Evolutionary conservation across 2,329 filamentous ascomycete genomes (phyloP).

Genomic region (Geosmithia morbida): DNA sequence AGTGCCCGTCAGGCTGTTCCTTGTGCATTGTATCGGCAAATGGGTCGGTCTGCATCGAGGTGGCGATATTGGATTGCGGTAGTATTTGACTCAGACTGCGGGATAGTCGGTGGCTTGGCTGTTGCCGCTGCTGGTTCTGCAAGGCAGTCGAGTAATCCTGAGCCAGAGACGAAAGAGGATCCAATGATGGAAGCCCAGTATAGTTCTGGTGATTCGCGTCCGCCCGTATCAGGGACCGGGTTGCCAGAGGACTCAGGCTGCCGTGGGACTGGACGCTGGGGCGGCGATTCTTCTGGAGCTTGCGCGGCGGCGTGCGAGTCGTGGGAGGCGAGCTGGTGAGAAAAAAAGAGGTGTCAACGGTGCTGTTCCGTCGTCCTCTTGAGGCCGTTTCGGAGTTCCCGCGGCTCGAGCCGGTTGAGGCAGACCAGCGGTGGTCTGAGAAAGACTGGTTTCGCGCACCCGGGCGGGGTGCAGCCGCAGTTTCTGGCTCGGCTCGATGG

Average conservation of each 20-base stretch:
- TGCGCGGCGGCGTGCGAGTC: conserved; percentile 16
- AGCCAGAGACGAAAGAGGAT: not conserved
- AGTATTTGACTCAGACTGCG: not conserved
- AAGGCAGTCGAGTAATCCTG: not conserved
- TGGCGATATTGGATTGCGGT: too few relatives aligned
- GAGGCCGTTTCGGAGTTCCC: conserved; percentile 3
- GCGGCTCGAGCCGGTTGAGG: conserved; percentile 34
- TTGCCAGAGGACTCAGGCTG: not conserved
- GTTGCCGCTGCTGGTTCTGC: not conserved
- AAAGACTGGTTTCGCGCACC: not conserved
- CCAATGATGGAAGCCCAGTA: not conserved
- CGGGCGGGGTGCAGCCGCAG: not conserved
- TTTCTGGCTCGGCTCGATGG: not conserved
- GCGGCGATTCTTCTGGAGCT: conserved; percentile 21
- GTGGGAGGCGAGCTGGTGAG: conserved; percentile 14
- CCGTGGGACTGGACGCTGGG: conserved; percentile 8
- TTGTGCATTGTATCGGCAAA: conserved; percentile 10
- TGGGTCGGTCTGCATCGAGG: not conserved
- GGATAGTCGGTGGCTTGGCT: not conserved
- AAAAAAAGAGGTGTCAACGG: conserved; percentile 24
- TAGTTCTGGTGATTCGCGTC: not conserved
- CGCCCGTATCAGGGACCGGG: not conserved
- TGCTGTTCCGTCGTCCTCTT: conserved; percentile 22
- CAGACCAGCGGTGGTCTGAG: conserved; percentile 28
- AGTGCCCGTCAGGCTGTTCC: conserved; percentile 14